Conservation (phyloP, 2,329 filamentous ascomycete genomes). For the Colletotrichum cuscutae region DNA sequence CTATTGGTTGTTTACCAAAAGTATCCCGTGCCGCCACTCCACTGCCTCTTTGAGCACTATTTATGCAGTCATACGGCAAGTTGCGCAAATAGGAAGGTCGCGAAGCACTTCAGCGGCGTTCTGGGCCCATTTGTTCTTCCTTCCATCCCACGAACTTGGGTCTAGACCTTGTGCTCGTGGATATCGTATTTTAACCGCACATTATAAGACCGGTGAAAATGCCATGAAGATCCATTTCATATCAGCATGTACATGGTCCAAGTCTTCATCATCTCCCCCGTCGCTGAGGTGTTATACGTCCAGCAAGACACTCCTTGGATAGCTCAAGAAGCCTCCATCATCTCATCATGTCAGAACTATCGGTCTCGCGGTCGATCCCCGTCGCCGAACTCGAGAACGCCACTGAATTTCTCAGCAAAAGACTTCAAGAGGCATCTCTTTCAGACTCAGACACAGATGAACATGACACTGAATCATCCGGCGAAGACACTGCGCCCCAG, state of each 20-base stretch:
- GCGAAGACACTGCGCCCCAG: no score
- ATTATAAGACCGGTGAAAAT: background rate
- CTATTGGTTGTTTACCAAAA: background rate
- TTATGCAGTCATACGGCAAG: background rate
- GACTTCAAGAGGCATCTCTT: background rate
- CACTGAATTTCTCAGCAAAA: background rate
- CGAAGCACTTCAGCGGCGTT: background rate
- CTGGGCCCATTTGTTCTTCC: background rate
- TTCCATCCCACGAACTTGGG: background rate
- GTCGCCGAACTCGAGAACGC: background rate
- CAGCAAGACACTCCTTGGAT: no score
- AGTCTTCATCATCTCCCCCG: no score
- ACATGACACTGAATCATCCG: background rate
- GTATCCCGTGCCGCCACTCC: background rate
- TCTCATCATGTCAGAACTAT: background rate
- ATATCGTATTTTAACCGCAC: background rate
- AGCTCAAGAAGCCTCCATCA: background rate
- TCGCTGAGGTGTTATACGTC: no score
- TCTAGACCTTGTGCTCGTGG: background rate
- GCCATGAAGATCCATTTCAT: background rate
- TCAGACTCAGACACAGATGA: background rate
- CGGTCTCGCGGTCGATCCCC: background rate
- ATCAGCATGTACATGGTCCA: no score
- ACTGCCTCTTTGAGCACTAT: background rate
- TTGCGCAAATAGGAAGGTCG: background rate